Evolutionary conservation across 768 basidiomycete genomes (phyloP), one percentile per base, ranked within the genome.

Genomic region (Naematelia encephala): DNA sequence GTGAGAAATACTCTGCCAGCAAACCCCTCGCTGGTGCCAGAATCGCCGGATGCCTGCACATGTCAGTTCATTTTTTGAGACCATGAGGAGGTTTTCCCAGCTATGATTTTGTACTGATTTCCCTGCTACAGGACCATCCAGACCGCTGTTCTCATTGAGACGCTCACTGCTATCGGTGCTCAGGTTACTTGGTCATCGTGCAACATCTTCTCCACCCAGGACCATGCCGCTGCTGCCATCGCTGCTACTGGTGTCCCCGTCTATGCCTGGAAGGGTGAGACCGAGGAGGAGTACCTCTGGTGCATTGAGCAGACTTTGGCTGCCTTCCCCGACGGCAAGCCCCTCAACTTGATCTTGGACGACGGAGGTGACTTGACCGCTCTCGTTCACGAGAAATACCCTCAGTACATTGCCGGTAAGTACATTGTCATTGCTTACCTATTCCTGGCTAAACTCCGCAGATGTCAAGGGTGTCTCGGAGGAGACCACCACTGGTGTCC

Each of bases 121-220:
- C 5, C 46, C 46, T 21, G 25, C 26, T 5, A 48, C 64, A 97
- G 92, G 93, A 96, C 94, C 69, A 92, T 97, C 74, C 93, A 96
- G 79, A 96, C 93, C 56, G 94, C 93, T 50, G 92, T 97, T 70
- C 87, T 99, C 79, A 98, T 99, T 75, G 96, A 99, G 83, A 99
- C 96, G 63, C 83, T 99, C 69, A 88, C 86, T 65, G 87, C 87
- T 68, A 86, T 99, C 70, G 96, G 96, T 74, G 96, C 96, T 61
- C 88, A 97, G 77, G 94, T 99, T 55, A 85, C 94, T 68, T 99
- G 96, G 96, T 98, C 96, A 23, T 97, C 92, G 67, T 96, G 92
- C 90, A 96, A 99, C 82, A 99, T 99, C 78, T 99, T 94, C 82
- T 98, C 96, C 51, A 99, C 96, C 52, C 96, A 99, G 80, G 96